These are phyloP conservation scores for Torulaspora quercuum DNA, from an alignment of 805 yeast species.

Conservation along the genomic window DNA sequence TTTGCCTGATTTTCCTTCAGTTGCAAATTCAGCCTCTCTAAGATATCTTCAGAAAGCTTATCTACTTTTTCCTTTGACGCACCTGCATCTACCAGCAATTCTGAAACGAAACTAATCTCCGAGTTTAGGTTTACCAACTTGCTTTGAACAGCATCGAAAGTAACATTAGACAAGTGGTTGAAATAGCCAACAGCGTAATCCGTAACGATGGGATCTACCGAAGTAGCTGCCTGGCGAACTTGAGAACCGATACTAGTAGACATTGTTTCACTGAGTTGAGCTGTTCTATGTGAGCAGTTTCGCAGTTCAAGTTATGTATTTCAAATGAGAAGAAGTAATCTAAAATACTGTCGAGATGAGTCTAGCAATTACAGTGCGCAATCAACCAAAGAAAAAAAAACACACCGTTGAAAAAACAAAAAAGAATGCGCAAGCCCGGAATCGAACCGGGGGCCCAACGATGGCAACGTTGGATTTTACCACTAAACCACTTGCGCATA, in stretches of 20 bases:
- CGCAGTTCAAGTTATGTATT: no score
- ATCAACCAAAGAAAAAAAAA: not conserved
- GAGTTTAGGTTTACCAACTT: slow-evolving; percentile 61
- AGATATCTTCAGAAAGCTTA: slow-evolving; percentile 44
- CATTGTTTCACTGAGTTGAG: not conserved
- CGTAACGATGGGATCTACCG: slow-evolving; percentile 77
- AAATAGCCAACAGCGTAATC: slow-evolving; percentile 92
- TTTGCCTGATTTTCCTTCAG: slow-evolving; percentile 66
- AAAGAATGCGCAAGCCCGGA: slow-evolving; percentile 32
- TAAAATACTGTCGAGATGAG: slow-evolving; percentile 1
- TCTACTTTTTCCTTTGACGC: slow-evolving; percentile 59
- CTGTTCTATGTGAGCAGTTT: not conserved
- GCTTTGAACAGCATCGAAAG: slow-evolving; percentile 78
- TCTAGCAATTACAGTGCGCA: no score
- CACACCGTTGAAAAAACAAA: slow-evolving; percentile 4
- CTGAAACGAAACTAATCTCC: slow-evolving; percentile 66
- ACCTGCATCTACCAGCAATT: slow-evolving; percentile 76
- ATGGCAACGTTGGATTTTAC: slow-evolving; percentile 35
- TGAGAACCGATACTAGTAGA: slow-evolving; percentile 45
- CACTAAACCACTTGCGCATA: slow-evolving; percentile 33
- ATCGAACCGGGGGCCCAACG: slow-evolving; percentile 36
- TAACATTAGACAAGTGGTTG: slow-evolving; percentile 70
- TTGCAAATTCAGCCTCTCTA: slow-evolving; percentile 50
- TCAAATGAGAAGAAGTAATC: not conserved
- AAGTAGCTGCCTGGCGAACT: slow-evolving; percentile 81